phyloP scores from a whole-genome alignment of 805 yeast species.

The Suhomyces sp. region DNA sequence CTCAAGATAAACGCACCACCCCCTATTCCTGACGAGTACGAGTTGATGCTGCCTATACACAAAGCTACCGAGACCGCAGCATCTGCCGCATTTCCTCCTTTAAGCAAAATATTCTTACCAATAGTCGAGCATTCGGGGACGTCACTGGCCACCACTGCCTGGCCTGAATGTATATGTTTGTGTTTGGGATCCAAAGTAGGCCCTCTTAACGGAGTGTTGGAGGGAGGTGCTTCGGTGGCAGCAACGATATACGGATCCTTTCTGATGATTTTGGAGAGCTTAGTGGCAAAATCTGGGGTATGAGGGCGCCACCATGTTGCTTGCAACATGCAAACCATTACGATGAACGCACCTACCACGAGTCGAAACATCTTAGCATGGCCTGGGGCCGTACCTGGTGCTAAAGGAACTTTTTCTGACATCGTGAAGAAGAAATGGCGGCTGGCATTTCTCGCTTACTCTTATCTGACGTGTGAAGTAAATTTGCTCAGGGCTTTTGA shows the following conservation, averaged over 20 bases:
- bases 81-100: slow-evolving; percentile 85
- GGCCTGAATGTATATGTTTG: slow-evolving; percentile 39
- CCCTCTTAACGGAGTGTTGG: slow-evolving; percentile 14
- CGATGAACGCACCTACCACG: neutral
- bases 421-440: neutral
- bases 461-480: neutral
- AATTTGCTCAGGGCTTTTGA: neutral
- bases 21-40: slow-evolving; percentile 86
- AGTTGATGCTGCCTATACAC: slow-evolving; percentile 81
- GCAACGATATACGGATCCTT: neutral
- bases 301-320: neutral
- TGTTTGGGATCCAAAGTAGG: slow-evolving; percentile 46
- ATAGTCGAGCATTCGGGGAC: slow-evolving; percentile 58
- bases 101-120: slow-evolving; percentile 54
- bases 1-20: slow-evolving; percentile 79
- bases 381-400: neutral
- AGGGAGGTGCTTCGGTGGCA: neutral
- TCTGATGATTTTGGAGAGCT: neutral
- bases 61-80: slow-evolving; percentile 86
- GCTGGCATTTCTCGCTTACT: neutral
- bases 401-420: neutral
- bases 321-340: neutral
- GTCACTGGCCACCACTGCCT: slow-evolving; percentile 70
- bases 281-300: neutral
- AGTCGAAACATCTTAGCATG: neutral